These are phyloP conservation scores for Panicum miliaceum DNA, from an alignment of 176 grass and related monocot genomes.

Conservation along the genomic window DNA sequence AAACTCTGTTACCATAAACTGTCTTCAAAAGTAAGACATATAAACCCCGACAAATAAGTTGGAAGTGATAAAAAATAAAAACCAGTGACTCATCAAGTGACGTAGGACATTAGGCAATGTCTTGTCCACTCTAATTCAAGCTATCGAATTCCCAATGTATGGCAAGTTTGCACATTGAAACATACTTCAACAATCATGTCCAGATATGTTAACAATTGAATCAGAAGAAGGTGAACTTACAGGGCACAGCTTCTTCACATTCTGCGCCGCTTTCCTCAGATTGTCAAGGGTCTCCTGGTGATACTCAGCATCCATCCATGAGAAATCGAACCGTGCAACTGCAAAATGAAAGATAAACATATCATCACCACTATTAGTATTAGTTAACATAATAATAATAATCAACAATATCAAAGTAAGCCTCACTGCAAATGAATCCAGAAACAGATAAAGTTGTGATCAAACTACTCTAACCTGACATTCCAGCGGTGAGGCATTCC, in stretches of 20 bases:
- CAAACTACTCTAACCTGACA: constrained; percentile 86
- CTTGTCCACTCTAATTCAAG: neutral
- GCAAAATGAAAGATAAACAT: constrained; percentile 40
- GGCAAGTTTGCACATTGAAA: neutral
- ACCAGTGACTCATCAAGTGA: neutral
- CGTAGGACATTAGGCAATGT: neutral
- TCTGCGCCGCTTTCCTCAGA: constrained; percentile 78
- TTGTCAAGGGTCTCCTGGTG: constrained; percentile 93
- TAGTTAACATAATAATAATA: constrained; percentile 25
- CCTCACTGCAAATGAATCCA: neutral
- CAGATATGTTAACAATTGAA: neutral
- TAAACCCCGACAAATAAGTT: neutral
- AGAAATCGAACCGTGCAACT: constrained; percentile 98
- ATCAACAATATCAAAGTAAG: neutral
- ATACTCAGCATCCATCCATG: constrained; percentile 77
- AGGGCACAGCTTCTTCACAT: constrained; percentile 86
- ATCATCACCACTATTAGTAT: constrained; percentile 8
- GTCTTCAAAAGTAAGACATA: constrained; percentile 3
- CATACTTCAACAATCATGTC: neutral
- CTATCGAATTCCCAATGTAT: neutral
- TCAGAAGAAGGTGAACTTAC: constrained; percentile 60
- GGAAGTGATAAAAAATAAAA: neutral
- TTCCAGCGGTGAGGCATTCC: constrained; percentile 87
- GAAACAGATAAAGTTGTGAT: neutral
- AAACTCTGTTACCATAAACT: constrained; percentile 2